Conservation (phyloP, 2,329 filamentous ascomycete genomes). For the Colletotrichum scovillei region DNA sequence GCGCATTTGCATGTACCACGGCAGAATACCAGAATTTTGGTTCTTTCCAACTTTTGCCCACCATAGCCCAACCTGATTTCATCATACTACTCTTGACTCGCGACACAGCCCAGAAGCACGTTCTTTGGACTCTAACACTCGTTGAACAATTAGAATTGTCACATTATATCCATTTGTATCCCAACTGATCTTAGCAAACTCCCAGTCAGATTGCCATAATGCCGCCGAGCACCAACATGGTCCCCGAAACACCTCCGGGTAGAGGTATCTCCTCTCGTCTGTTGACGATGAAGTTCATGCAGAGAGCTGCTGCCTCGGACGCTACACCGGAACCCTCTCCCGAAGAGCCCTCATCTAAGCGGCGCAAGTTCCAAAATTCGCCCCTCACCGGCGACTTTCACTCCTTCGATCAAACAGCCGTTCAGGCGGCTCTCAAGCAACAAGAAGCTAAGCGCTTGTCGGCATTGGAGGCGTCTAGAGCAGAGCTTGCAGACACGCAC, state of each 20-base stretch:
- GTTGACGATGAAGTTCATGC: slow-evolving; percentile 98
- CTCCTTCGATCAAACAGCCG: slow-evolving; percentile 67
- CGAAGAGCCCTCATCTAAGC: slow-evolving; percentile 69
- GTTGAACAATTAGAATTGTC: background rate
- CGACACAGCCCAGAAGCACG: background rate
- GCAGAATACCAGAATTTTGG: slow-evolving; percentile 34
- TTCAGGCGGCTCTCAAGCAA: slow-evolving; percentile 72
- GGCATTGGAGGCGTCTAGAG: slow-evolving; percentile 70
- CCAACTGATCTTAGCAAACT: background rate
- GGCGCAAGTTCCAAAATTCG: slow-evolving; percentile 62
- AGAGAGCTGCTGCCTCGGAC: slow-evolving; percentile 78
- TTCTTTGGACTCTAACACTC: background rate
- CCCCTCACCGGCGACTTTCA: slow-evolving; percentile 48
- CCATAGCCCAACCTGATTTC: background rate
- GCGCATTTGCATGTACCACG: background rate
- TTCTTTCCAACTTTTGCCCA: background rate
- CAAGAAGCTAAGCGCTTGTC: slow-evolving; percentile 75
- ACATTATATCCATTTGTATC: background rate
- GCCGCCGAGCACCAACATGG: slow-evolving; percentile 46
- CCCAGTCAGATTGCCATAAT: slow-evolving; percentile 20
- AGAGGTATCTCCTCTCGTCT: slow-evolving; percentile 84
- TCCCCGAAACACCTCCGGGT: slow-evolving; percentile 65
- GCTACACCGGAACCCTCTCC: slow-evolving; percentile 55
- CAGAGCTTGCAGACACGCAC: slow-evolving; percentile 75
- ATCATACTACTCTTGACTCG: background rate